Evolutionary conservation across 352 stramenopile species (phyloP), one percentile per base, ranked within the genome.

Genomic region (Thraustochytrium striatum): DNA sequence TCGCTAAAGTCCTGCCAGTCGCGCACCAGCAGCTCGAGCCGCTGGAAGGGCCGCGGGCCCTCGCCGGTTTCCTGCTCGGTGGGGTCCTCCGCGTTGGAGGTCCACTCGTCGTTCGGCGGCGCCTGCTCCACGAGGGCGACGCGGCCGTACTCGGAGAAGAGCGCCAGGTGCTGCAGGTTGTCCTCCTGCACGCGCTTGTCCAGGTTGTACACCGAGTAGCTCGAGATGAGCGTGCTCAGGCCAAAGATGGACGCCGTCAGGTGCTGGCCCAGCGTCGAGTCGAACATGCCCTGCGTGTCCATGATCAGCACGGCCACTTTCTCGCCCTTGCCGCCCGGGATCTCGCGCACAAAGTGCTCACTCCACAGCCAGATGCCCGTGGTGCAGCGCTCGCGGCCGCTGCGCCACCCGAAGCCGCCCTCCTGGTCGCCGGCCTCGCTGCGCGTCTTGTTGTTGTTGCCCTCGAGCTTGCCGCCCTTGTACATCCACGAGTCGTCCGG

Each of bases 351-450:
- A 83, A 98, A 98, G 7, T 95, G 94, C 78, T 97, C 91, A 85
- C 92, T 96, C 96, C 96, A 99, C 89, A 99, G 97, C 95, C 95
- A 99, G 82, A 99, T 99, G 61, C 96, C 96, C 32, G 95, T 98
- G 21, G 96, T 99, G 85, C 98, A 97, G 44, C 96, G 89, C 72
- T 98, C 96, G 59, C 89, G 88, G 9, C 96, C 96, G 13, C 93
- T 94, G 30, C 93, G 84, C 95, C 96, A 99, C 73, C 94, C 93
- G 82, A 99, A 99, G 0, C 92, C 90, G 2, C 84, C 81, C 33
- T 50, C 82, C 72, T 85, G 84, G 11, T 91, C 84, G 43, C 89
- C 82, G 7, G 83, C 83, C 53, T 88, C 85, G 0, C 73, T 82
- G 39, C 85, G 83, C 33, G 83, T 82, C 57, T 86, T 84, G 35